Base-by-base conservation (phyloP, 192 early-diverging fungal genomes). In the Phlyctochytrium planicorne region DNA sequence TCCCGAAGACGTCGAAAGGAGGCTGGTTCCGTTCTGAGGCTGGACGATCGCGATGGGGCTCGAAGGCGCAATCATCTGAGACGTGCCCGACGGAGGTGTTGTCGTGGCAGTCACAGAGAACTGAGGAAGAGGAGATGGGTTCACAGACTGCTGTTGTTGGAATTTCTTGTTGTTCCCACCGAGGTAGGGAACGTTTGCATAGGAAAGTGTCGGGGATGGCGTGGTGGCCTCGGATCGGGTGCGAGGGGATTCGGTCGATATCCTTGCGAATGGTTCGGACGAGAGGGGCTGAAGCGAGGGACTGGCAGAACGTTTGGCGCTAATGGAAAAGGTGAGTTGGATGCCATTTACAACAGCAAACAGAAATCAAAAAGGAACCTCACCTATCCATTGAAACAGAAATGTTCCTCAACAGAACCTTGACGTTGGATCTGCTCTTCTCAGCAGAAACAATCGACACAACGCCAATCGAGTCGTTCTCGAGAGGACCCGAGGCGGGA, bases 401-500 rank as follows among this genome's bases (percentile, higher is more conserved):
- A 27, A 57, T 57, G 6, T 57, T 57, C 55, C 27, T 57, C 55
- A 57, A 29, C 55, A 57, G 55, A 10, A 14, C 55, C 55, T 29
- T 14, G 55, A 57, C 55, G 55, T 57, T 57, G 12, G 55, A 57
- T 10, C 27, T 10, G 55, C 55, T 57, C 55, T 25, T 57, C 55
- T 29, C 55, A 27, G 20, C 27, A 6, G 55, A 57, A 12, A 27
- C 6, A 12, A 57, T 25, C 4, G 55, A 57, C 4, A 57, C 27
- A 14, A 57, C 55, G 10, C 20, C 55, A 4, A 57, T 24, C 14
- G 6, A 6, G 6, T 4, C 55, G 25, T 27, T 29, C 6, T 10
- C 25, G 12, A 57, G 20, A 12, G 55, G 4, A 12, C 25, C 55
- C 20, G 10, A 10, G 6, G 55, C 10, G 55, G 55, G 55, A 20